These are phyloP conservation scores for Pachysandra terminalis DNA, from an alignment of 164 flowering plant species.

Conservation along the genomic window DNA sequence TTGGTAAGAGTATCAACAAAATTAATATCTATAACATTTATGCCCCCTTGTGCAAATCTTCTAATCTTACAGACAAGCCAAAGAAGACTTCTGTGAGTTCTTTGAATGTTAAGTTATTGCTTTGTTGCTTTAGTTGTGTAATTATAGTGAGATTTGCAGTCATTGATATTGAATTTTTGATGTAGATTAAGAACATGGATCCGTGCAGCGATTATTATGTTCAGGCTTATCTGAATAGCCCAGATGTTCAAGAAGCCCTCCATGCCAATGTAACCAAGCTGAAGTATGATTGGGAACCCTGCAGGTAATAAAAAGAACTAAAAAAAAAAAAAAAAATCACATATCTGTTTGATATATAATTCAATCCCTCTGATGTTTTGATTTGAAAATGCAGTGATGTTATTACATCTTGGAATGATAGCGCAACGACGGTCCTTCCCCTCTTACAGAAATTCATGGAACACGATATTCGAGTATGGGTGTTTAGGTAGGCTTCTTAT, in stretches of 20 bases:
- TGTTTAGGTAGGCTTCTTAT: conserved; percentile 43
- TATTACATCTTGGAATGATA: conserved; percentile 37
- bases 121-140: no score
- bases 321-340: no score
- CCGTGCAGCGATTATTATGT: conserved; percentile 62
- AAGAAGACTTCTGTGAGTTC: conserved; percentile 31
- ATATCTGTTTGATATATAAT: no score
- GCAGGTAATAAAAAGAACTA: conserved; percentile 39
- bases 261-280: conserved; percentile 57
- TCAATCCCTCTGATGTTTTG: no score
- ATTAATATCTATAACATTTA: conserved; percentile 67
- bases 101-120: no score
- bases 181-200: conserved; percentile 33
- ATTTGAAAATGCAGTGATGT: conserved; percentile 38
- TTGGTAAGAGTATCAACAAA: neutral
- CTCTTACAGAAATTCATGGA: conserved; percentile 50
- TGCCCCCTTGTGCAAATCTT: conserved; percentile 42
- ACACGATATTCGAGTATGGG: conserved; percentile 61
- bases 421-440: conserved; percentile 48
- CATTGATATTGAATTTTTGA: neutral
- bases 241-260: conserved; percentile 62
- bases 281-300: conserved; percentile 33
- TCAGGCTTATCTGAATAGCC: conserved; percentile 46
- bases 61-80: conserved; percentile 35
- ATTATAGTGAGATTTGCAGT: neutral